These are phyloP conservation scores for Globisporangium radiosum DNA, from an alignment of 352 stramenopile genomes.

Conservation along the genomic window DNA sequence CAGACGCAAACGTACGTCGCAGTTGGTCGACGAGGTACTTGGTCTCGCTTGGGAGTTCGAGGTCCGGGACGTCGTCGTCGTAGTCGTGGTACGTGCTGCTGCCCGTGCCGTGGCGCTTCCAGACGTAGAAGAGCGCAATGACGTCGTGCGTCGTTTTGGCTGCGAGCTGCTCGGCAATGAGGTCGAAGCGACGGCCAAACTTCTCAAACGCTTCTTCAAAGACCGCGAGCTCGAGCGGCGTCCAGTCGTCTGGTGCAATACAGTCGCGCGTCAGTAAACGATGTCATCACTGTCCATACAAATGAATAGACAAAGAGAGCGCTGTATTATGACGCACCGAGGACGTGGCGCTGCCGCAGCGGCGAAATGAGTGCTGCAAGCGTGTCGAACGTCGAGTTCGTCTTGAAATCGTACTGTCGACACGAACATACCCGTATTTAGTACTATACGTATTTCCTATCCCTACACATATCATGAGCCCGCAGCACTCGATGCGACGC, in stretches of 20 bases:
- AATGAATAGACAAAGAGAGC: background rate
- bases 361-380: slow-evolving; percentile 59
- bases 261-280: background rate
- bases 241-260: slow-evolving; percentile 57
- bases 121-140: slow-evolving; percentile 83
- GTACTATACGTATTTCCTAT: too few relatives aligned
- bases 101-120: slow-evolving; percentile 73
- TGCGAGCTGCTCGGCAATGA: slow-evolving; percentile 58
- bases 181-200: slow-evolving; percentile 74
- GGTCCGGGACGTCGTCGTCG: slow-evolving; percentile 45
- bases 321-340: slow-evolving; percentile 30
- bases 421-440: background rate
- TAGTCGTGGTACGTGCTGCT: slow-evolving; percentile 27
- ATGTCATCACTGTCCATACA: too few relatives aligned
- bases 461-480: too few relatives aligned
- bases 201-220: slow-evolving; percentile 74
- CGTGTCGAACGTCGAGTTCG: slow-evolving; percentile 58
- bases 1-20: slow-evolving; percentile 36
- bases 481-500: slow-evolving; percentile 1
- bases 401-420: slow-evolving; percentile 61
- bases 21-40: slow-evolving; percentile 58
- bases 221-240: slow-evolving; percentile 57
- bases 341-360: slow-evolving; percentile 53
- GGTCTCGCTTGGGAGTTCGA: slow-evolving; percentile 45
- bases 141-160: slow-evolving; percentile 57